Base-by-base conservation (phyloP, 164 flowering plant species). In the Santalum album region DNA sequence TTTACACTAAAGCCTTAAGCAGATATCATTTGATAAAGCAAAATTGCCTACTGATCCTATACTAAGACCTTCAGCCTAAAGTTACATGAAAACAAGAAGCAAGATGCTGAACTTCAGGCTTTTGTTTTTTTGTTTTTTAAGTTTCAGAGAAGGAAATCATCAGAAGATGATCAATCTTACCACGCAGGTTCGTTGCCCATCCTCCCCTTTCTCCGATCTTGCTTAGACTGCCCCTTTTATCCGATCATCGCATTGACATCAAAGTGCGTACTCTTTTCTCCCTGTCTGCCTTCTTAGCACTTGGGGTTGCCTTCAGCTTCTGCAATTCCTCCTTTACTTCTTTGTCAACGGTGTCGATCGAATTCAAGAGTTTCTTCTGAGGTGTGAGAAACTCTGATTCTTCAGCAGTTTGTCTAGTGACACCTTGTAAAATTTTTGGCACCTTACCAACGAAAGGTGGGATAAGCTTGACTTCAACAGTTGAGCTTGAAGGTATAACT, bases 221-320 rank as follows among this genome's bases (percentile, higher is more conserved):
- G 16, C 3, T 0, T 3, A 15, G 42, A 12, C 14, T 9, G 16
- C 17, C 16, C 17, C 14, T 49, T 25, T 43, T 44, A 55, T 55
- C 45, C 51, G 42, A 54, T 78, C 75, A 84, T 11, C 96, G 79
- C 84, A 87, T 72, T 12, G 96, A 73, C 96, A 78, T 76, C 62
- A 85, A 46, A 24, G 83, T 79, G 0, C 85, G 73, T 0, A 86
- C 79, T 57, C 59, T 73, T 25, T 69, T 81, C 49, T 78, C 74
- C 25, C 92, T 76, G 51, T 83, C 92, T 0, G 72, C 87, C 56
- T 65, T 79, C 64, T 68, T 83, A 17, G 84, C 86, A 38, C 56
- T 65, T 0, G 90, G 90, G 1, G 92, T 81, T 50, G 66, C 66
- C 71, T 85, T 78, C 53, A 79, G 52, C 57, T 62, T 81, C 35